Conservation (phyloP, 2,329 filamentous ascomycete genomes). For the Eutypa lata region DNA sequence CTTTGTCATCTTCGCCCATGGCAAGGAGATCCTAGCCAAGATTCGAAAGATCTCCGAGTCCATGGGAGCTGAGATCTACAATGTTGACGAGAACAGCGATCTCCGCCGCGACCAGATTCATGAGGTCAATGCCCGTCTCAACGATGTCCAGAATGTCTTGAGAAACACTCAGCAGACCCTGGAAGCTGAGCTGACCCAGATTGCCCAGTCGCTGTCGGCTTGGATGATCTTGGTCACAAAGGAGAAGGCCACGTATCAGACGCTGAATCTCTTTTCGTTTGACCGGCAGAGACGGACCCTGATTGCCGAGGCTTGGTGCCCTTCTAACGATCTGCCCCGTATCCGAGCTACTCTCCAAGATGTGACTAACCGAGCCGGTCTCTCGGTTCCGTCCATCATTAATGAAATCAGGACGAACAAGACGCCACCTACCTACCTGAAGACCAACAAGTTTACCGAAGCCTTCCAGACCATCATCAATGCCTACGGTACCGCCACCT, state of each 20-base stretch:
- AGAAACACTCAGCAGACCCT: conserved; percentile 93
- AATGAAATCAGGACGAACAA: conserved; percentile 97
- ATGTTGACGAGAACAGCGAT: conserved; percentile 95
- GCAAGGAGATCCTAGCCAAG: conserved; percentile 97
- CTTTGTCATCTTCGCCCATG: conserved; percentile 98
- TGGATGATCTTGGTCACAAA: conserved; percentile 99
- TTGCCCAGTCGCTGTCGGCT: conserved; percentile 84
- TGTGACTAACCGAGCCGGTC: conserved; percentile 90
- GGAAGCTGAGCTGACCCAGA: conserved; percentile 88
- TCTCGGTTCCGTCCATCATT: conserved; percentile 97
- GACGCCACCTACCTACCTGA: conserved; percentile 94
- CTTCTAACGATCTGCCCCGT: conserved; percentile 81
- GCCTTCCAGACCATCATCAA: conserved; percentile 99
- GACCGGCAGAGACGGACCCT: conserved; percentile 93
- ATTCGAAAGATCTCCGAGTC: conserved; percentile 99
- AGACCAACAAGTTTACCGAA: conserved; percentile 97
- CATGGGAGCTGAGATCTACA: conserved; percentile 92
- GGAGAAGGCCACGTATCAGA: conserved; percentile 96
- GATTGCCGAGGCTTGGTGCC: conserved; percentile 97
- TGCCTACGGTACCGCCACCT: conserved; percentile 95
- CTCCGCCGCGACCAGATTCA: conserved; percentile 93
- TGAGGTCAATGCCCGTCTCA: conserved; percentile 90
- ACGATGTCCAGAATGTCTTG: conserved; percentile 88
- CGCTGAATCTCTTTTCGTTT: conserved; percentile 94
- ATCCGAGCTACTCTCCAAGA: conserved; percentile 94